These are phyloP conservation scores for Exophiala oligosperma DNA, from an alignment of 2,329 filamentous ascomycete genomes.

Conservation along the genomic window DNA sequence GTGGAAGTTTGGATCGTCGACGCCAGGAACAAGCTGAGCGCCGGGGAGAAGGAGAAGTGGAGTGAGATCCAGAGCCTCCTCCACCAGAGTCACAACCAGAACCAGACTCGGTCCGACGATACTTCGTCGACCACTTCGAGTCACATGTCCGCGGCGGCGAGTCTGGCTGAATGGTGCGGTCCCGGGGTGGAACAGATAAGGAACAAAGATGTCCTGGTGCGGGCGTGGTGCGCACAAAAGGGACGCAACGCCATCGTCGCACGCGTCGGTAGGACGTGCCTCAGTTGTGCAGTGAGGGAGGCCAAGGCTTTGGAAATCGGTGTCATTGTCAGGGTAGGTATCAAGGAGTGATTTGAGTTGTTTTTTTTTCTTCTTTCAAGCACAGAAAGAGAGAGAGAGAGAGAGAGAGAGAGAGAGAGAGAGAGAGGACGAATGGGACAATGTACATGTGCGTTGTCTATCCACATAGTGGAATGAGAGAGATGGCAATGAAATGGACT, in stretches of 20 bases:
- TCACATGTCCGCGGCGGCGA: constrained; percentile 8
- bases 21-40: constrained; percentile 4
- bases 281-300: constrained; percentile 44
- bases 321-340: constrained; percentile 42
- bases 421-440: too few species aligned
- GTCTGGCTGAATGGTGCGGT: constrained; percentile 3
- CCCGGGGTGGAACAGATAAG: constrained; percentile 13
- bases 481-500: too few species aligned
- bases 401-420: too few species aligned
- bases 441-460: too few species aligned
- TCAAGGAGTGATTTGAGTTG: constrained; percentile 8
- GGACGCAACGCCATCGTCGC: constrained; percentile 44
- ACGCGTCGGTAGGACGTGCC: constrained; percentile 35
- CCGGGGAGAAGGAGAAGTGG: not conserved
- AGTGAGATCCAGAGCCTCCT: too few species aligned
- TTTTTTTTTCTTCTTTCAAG: too few species aligned
- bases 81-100: not conserved
- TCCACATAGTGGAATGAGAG: too few species aligned
- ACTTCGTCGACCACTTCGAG: not conserved
- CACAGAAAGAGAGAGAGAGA: too few species aligned
- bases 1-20: constrained; percentile 26
- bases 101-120: not conserved
- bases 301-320: constrained; percentile 41
- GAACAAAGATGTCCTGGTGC: constrained; percentile 42
- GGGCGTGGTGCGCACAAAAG: constrained; percentile 46